Base-by-base conservation (phyloP, 1,284 basidiomycete species). In the Trichosporon coremiiforme region DNA sequence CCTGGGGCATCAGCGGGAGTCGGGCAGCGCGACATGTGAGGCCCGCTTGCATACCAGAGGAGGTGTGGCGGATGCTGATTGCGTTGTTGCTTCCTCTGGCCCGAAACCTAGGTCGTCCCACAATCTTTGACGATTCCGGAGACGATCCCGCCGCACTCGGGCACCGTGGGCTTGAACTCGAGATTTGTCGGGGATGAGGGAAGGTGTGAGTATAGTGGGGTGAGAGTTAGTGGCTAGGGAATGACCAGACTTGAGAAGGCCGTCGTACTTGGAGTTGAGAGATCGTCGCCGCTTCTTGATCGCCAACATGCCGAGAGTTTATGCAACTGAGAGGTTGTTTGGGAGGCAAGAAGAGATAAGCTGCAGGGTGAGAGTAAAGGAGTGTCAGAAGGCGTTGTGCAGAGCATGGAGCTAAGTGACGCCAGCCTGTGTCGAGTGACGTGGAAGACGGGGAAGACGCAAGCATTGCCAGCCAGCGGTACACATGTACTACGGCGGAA, bases 241-340 rank as follows among this genome's bases (percentile, higher is more conserved):
- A 8, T 33, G 57, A n/a, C 57, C 13, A 2, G 29, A 8, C 13
- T 60, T 60, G 10, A 60, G 31, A n/a, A 60, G 57, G 6, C 31
- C 8, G 7, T 60, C 57, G 57, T 60, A 60, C 57, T 33, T 60
- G 12, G 57, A 25, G 17, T 60, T 60, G 31, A 60, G 57, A 5
- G 57, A 60, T 4, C 2, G 29, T 1, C 57, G 57, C 10, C 57
- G 57, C 17, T n/a, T 60, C 57, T 33, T 60, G 31, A 6, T 7
- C 31, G 29, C 57, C 2, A 31, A 12, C 57, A 60, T 60, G 15
- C 8, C 29, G 31, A n/a, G 41, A 12, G 36, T 38, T 9, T 9
- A 9, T 4, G 4, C 4, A 35, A 4, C 9, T 35, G 33, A 4
- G 33, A 9, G 9, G 9, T 35, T 9, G 4, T 35, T 4, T 35